phyloP scores from a whole-genome alignment of 352 stramenopile genomes.

The Globisporangium heterothallicum region DNA sequence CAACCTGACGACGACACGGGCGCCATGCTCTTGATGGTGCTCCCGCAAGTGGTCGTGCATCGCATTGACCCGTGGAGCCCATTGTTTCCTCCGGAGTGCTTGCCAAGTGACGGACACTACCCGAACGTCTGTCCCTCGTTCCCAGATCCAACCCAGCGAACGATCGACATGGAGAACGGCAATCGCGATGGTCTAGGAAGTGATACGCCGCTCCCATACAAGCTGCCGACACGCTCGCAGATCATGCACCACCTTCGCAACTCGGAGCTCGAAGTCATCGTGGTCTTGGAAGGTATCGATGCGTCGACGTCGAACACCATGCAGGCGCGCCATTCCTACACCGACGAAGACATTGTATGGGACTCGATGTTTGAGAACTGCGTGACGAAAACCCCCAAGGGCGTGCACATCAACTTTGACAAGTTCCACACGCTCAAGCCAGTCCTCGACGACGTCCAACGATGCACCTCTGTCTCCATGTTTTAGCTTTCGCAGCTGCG shows the following conservation, averaged over 20 bases:
- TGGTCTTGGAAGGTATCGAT: slow-evolving; percentile 80
- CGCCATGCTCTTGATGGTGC: slow-evolving; percentile 75
- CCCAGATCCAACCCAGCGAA: slow-evolving; percentile 64
- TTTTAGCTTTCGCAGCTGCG: slow-evolving; percentile 10
- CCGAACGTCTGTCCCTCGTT: slow-evolving; percentile 53
- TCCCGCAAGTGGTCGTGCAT: slow-evolving; percentile 79
- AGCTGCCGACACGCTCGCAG: slow-evolving; percentile 62
- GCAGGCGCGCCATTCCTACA: slow-evolving; percentile 82
- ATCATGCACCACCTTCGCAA: slow-evolving; percentile 64
- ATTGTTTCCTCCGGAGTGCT: slow-evolving; percentile 72
- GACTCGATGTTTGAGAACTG: slow-evolving; percentile 76
- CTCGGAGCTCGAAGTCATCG: slow-evolving; percentile 74
- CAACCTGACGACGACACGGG: slow-evolving; percentile 81
- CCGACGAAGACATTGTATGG: slow-evolving; percentile 74
- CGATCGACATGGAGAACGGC: slow-evolving; percentile 82
- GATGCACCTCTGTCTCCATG: slow-evolving; percentile 16
- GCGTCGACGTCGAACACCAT: slow-evolving; percentile 85
- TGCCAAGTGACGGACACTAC: slow-evolving; percentile 38
- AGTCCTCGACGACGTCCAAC: slow-evolving; percentile 45
- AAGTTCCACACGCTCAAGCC: slow-evolving; percentile 74
- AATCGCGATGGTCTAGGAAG: slow-evolving; percentile 54
- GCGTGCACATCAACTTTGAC: slow-evolving; percentile 76
- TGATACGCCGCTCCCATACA: slow-evolving; percentile 22
- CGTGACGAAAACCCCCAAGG: slow-evolving; percentile 45
- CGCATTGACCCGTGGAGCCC: slow-evolving; percentile 85